Evolutionary conservation across 331 rosid species (phyloP).

Genomic region (Phaseolus coccineus): DNA sequence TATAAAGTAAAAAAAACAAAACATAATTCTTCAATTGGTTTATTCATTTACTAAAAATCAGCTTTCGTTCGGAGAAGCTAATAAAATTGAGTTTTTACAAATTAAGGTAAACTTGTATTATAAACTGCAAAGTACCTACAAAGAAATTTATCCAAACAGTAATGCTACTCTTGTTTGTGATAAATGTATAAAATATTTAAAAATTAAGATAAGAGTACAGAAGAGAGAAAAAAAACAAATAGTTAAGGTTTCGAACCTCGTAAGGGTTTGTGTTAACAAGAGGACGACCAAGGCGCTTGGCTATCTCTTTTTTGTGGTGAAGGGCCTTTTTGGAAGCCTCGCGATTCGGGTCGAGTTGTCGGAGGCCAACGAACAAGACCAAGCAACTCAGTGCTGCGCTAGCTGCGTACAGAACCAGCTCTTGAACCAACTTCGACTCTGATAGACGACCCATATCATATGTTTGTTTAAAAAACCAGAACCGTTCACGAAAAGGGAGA

Average conservation of each 20-base stretch:
- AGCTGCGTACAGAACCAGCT: constrained; percentile 80
- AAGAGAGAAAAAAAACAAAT: background rate
- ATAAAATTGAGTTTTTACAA: no score
- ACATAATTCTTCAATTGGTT: no score
- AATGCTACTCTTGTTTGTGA: background rate
- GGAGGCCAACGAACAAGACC: constrained; percentile 80
- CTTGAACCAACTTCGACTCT: constrained; percentile 80
- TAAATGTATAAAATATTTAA: background rate
- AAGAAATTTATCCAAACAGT: no score
- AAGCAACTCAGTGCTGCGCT: constrained; percentile 91
- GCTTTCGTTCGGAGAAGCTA: no score
- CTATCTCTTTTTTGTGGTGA: constrained; percentile 87
- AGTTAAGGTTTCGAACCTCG: constrained; percentile 56
- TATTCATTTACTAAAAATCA: no score
- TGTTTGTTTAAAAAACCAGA: no score
- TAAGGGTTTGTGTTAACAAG: constrained; percentile 86
- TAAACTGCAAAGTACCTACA: no score
- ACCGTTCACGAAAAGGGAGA: no score
- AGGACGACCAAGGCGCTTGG: constrained; percentile 95
- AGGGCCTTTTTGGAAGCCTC: constrained; percentile 85
- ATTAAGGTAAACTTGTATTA: no score
- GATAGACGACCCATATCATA: constrained; percentile 62
- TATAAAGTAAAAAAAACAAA: no score
- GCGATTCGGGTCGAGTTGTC: constrained; percentile 91
- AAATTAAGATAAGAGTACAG: background rate